Base-by-base conservation (phyloP, 768 basidiomycete species). In the Serendipita sp. region DNA sequence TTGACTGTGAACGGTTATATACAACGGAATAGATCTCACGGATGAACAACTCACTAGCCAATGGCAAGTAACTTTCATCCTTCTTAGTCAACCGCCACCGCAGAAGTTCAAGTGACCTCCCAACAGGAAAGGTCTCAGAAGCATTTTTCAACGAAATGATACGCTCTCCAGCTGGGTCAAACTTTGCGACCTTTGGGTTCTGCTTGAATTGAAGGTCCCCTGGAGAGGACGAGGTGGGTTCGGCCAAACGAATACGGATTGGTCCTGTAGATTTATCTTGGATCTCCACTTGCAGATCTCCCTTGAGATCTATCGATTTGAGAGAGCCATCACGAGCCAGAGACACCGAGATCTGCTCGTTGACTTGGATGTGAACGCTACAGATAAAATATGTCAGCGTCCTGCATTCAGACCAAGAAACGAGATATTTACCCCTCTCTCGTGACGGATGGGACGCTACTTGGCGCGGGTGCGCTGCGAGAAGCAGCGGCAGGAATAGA, bases 181-280 rank as follows among this genome's bases (percentile, higher is more conserved):
- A 90, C 74, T 92, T 95, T 64, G 84, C 88, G 14, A 97, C 88
- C 64, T 96, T 86, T 4, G 95, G 95, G 69, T 97, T 96, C 67
- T 96, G 92, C 74, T 97, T 97, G 81, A 95, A 96, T 72, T 95
- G 92, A 44, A 97, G 74, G 42, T 80, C 84, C 62, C 79, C 83
- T 63, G 85, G 81, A 65, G 83, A 81, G 11, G 77, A 75, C 14
- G 80, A 73, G 17, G 82, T 74, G 0, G 82, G 74, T 0, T 79
- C 74, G 1, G 69, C 67, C 24, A 97, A 81, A 16, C 77, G 74
- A 62, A 97, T 76, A 56, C 81, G 81, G 70, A 96, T 73, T 65
- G 86, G 84, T 2, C 88, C 79, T 22, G 81, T 73, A n/a, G 81
- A 76, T 0, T 88, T 73, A 64, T 94, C 91, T 14, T 87, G 75